Conservation (phyloP, 768 basidiomycete genomes). For the Leucogyrophana mollusca region DNA sequence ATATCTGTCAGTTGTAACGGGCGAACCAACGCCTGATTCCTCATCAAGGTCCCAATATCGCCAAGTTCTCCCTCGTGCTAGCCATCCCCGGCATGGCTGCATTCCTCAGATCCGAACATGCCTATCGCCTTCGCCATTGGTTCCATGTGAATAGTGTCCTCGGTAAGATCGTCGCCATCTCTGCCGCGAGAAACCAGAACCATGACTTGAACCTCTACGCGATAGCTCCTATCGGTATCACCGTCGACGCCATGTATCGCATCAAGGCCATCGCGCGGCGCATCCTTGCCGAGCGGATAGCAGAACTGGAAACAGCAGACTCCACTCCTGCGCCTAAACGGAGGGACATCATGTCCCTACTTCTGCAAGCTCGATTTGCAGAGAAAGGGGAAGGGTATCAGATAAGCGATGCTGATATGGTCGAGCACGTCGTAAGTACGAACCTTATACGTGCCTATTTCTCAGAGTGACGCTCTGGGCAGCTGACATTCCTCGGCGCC, state of each 20-base stretch:
- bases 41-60: no score
- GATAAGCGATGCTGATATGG: slow-evolving; percentile 48
- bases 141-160: no score
- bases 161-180: neutral
- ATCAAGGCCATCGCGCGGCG: slow-evolving; percentile 39
- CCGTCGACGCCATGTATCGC: slow-evolving; percentile 40
- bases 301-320: slow-evolving; percentile 33
- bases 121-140: no score
- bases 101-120: no score
- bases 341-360: slow-evolving; percentile 52
- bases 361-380: slow-evolving; percentile 43
- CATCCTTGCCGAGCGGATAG: slow-evolving; percentile 42
- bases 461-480: neutral
- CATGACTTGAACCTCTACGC: no score
- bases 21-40: no score
- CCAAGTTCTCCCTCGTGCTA: no score
- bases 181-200: no score
- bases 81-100: no score
- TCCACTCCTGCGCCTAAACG: slow-evolving; percentile 33
- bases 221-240: no score
- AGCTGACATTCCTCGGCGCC: slow-evolving; percentile 50
- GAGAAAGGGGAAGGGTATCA: slow-evolving; percentile 34
- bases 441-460: slow-evolving; percentile 1
- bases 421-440: slow-evolving; percentile 50
- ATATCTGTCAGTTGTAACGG: no score